These are phyloP conservation scores for Dothistroma pini DNA, from an alignment of 2,329 filamentous ascomycete species.

Conservation along the genomic window DNA sequence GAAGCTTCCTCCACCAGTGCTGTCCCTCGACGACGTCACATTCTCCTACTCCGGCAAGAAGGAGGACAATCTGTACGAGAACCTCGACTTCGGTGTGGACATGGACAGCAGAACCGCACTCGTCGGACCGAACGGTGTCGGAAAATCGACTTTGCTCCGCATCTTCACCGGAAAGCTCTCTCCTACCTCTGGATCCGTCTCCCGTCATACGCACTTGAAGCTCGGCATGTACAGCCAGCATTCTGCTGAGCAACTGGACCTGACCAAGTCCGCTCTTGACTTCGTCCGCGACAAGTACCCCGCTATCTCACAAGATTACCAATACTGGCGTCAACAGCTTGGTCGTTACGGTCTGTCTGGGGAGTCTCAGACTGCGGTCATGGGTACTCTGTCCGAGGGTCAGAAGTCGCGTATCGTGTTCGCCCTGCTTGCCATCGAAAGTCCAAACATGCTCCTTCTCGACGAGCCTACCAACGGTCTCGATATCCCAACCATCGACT, in stretches of 20 bases:
- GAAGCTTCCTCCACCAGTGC: conserved; percentile 95
- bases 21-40: conserved; percentile 94
- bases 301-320: conserved; percentile 89
- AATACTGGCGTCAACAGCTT: conserved; percentile 98
- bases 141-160: conserved; percentile 92
- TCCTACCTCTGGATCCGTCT: conserved; percentile 75
- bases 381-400: conserved; percentile 96
- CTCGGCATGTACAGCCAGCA: conserved; percentile 98
- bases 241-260: conserved; percentile 94
- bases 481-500: conserved; percentile 98
- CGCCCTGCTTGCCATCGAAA: conserved; percentile 88
- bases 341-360: conserved; percentile 91
- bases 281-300: conserved; percentile 96
- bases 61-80: conserved; percentile 90
- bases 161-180: conserved; percentile 96
- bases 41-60: conserved; percentile 93
- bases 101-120: conserved; percentile 98
- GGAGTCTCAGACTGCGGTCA: conserved; percentile 91
- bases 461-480: conserved; percentile 99
- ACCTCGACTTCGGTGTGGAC: conserved; percentile 97
- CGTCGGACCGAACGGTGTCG: conserved; percentile 97
- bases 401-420: conserved; percentile 99
- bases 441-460: conserved; percentile 94
- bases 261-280: conserved; percentile 96
- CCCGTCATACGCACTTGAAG: conserved; percentile 96